Base-by-base conservation (phyloP, 1,139 yeast species). In the Debaryomycetaceae sp. region DNA sequence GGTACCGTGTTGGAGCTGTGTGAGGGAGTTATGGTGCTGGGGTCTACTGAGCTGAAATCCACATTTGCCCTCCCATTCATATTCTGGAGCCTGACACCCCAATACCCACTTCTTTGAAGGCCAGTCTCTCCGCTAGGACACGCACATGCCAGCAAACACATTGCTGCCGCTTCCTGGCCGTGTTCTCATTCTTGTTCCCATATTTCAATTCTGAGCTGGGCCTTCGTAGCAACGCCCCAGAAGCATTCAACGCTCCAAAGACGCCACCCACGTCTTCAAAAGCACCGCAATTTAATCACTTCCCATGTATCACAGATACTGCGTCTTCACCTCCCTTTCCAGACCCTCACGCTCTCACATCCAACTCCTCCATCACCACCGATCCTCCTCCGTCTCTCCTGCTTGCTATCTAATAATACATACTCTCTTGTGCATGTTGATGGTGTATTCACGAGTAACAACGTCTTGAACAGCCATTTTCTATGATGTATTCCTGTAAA, bases 401-500 rank as follows among this genome's bases (percentile, higher is more conserved):
- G 31, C 31, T 27, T 27, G 11, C 8, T 27, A 27, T 27, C 31
- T 3, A 34, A 34, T 17, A 23, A 40, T 52, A 86, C 95, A 76
- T 84, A 88, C 96, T 82, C 98, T 90, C 81, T 90, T 93, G 96
- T 90, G 96, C 79, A 93, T 81, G 91, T 95, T 93, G 80, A 95
- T 91, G 85, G 99, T 95, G 90, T 95, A 95, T 83, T 95, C 99
- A 80, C 99, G 96, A 76, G 99, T 88, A 79, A 95, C 97, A 78
- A 90, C 97, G 93, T 93, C 98, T 82, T 89, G 89, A 76, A 89
- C 82, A 78, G 97, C 97, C 83, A 89, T 87, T 80, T 80, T 81
- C 60, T 70, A 53, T 54, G 39, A 39, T 42, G 24, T 33, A 40
- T 41, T 43, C 31, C 13, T 39, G 17, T 37, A 41, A 43, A 42